Percentiles rank a stretch among this genome's conserved stretches.
Conservation (phyloP, 1,284 basidiomycete species). For the Puccinia coronata region DNA sequence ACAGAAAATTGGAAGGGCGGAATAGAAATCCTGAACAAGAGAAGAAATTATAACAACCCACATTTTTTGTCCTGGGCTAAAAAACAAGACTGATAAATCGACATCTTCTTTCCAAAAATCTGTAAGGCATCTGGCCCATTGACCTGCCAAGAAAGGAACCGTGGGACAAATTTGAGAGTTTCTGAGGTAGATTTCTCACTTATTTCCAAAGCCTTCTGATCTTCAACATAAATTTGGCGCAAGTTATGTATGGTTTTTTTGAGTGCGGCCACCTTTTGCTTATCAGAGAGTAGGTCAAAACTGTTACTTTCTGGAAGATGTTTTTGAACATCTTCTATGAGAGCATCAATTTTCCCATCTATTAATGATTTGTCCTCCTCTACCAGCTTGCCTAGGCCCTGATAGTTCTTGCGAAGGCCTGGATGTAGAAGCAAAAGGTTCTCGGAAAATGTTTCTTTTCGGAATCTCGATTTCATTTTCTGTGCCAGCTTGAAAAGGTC, state of each 20-base stretch:
- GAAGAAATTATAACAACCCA: not conserved
- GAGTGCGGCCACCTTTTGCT: not conserved
- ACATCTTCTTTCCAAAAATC: not conserved
- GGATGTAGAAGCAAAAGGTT: too few relatives aligned
- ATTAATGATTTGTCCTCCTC: not conserved
- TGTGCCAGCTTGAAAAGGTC: too few relatives aligned
- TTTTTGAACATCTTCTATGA: not conserved
- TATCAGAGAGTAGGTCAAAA: not conserved
- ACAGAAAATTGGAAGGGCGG: not conserved
- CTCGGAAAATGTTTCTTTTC: too few relatives aligned
- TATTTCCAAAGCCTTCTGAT: not conserved
- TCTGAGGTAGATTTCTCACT: not conserved
- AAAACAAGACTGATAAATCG: not conserved
- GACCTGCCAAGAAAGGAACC: too few relatives aligned
- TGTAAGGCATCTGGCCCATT: not conserved
- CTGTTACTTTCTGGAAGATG: not conserved
- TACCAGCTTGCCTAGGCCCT: not conserved
- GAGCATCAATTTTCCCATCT: not conserved
- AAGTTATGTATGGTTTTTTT: not conserved
- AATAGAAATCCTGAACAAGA: not conserved
- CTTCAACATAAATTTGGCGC: not conserved
- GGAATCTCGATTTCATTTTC: too few relatives aligned
- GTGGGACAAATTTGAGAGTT: not conserved
- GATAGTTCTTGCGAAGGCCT: too few relatives aligned
- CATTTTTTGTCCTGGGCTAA: not conserved